Base-by-base conservation (phyloP, 2,329 filamentous ascomycete species). In the Aureobasidium namibiae region DNA sequence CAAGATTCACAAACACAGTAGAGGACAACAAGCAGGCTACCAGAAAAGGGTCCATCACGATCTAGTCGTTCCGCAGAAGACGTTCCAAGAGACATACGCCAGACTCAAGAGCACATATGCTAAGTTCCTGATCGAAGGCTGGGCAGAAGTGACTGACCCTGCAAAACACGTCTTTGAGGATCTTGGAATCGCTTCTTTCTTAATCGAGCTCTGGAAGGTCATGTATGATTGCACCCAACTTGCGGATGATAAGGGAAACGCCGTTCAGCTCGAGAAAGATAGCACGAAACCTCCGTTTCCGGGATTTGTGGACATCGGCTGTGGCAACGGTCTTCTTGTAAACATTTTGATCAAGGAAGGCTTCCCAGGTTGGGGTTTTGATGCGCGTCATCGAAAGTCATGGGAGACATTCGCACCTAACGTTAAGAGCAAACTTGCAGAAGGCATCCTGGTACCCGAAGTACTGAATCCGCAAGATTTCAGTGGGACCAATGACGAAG, bases 121-220 rank as follows among this genome's bases (percentile, higher is more conserved):
- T 0, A 81, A 82, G 21, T 67, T 73, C 1, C 75, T 99, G 13
- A 86, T 91, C 14, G 73, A 82, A n/a, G 76, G 74, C 1, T 99
- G 92, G 94, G 85, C 85, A 14, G 94, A 97, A 75, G 81, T 82
- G 54, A 97, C 92, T 0, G 91, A 95, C 69, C 89, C 92, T 0
- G 78, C 78, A 16, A 99, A 97, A 71, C 92, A 97, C 69, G 90
- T 97, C 2, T 97, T 96, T 72, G 94, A 99, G 70, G 92, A 97
- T 69, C 75, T 99, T 21, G 82, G 85, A 4, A 96, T 99, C 63
- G 89, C 92, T 0, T 89, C 92, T 0, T 99, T 96, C 67, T 76
- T 97, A 54, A 89, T 97, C 26, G 92, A 96, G 75, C 76, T 97
- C 2, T 99, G 94, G 94, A 75, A 77, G 13, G 84, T 87, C 60